Percentiles rank a stretch among this genome's conserved stretches.
Conservation (phyloP, 2,329 filamentous ascomycete genomes). For the Pleoardoris graminearum region DNA sequence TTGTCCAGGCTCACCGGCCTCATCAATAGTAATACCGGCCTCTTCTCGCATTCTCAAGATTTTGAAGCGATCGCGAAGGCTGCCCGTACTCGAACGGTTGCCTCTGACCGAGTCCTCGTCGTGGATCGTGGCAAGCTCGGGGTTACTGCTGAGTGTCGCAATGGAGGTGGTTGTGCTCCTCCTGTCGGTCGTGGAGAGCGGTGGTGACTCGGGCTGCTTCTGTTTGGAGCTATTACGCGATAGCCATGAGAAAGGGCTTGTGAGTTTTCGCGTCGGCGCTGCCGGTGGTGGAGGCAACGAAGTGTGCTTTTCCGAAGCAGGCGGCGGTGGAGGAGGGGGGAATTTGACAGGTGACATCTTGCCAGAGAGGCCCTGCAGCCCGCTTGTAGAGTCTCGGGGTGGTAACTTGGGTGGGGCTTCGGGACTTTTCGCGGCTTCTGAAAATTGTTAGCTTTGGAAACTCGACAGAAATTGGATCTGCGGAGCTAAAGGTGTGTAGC, state of each 20-base stretch:
- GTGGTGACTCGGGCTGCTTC: slow-evolving; percentile 60
- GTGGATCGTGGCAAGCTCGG: slow-evolving; percentile 76
- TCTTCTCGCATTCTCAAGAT: slow-evolving; percentile 52
- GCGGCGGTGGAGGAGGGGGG: slow-evolving; percentile 45
- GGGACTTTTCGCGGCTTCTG: slow-evolving; percentile 34
- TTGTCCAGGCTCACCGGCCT: slow-evolving; percentile 51
- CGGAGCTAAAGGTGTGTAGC: background rate
- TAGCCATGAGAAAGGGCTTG: slow-evolving; percentile 57
- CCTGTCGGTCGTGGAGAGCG: slow-evolving; percentile 56
- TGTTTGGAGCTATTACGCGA: slow-evolving; percentile 57
- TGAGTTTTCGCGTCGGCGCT: slow-evolving; percentile 68
- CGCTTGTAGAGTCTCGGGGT: slow-evolving; percentile 48
- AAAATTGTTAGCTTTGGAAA: slow-evolving; percentile 19
- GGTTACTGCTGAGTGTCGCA: slow-evolving; percentile 76
- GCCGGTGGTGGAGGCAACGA: slow-evolving; percentile 42
- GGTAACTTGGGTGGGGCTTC: slow-evolving; percentile 57
- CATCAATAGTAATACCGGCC: slow-evolving; percentile 42
- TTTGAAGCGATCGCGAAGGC: slow-evolving; percentile 53
- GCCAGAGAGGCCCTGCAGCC: slow-evolving; percentile 70
- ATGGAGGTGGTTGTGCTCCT: slow-evolving; percentile 81
- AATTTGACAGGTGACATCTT: slow-evolving; percentile 67
- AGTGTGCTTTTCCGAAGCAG: slow-evolving; percentile 33
- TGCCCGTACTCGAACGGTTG: slow-evolving; percentile 45
- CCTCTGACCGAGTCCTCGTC: slow-evolving; percentile 52
- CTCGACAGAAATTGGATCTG: background rate